Conservation (phyloP, 2,329 filamentous ascomycete genomes). For the Canariomyces notabilis region DNA sequence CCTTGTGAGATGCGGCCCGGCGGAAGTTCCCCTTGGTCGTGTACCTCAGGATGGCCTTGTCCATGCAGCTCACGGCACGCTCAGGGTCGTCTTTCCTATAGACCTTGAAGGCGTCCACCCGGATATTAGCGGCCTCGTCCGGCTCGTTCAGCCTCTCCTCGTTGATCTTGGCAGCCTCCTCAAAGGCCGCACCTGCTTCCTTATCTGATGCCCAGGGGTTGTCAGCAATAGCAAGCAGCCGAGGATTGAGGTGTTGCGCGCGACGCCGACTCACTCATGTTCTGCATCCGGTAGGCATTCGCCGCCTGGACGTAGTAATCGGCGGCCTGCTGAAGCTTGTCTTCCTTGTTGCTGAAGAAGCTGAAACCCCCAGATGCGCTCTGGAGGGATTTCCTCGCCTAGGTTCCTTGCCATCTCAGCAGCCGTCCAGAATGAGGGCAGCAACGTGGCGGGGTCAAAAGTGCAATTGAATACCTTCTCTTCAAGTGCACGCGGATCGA, state of each 20-base stretch:
- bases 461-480: constrained; percentile 21
- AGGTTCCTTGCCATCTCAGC: constrained; percentile 20
- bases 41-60: constrained; percentile 78
- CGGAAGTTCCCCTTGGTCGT: constrained; percentile 86
- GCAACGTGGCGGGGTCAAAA: constrained; percentile 6
- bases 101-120: constrained; percentile 90
- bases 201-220: constrained; percentile 50
- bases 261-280: constrained; percentile 55
- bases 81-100: constrained; percentile 82
- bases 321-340: constrained; percentile 86
- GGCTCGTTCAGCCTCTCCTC: constrained; percentile 78
- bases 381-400: constrained; percentile 83
- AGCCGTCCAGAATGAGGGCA: constrained; percentile 5
- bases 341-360: constrained; percentile 79
- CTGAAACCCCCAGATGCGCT: constrained; percentile 77
- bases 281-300: constrained; percentile 86
- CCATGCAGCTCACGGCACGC: constrained; percentile 75
- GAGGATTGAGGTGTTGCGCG: not conserved
- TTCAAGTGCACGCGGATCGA: constrained; percentile 26
- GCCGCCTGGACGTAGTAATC: constrained; percentile 84
- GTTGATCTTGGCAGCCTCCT: constrained; percentile 79
- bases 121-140: constrained; percentile 84
- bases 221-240: not conserved
- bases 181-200: constrained; percentile 82
- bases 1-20: constrained; percentile 83